phyloP scores from a whole-genome alignment of 495 filamentous ascomycete genomes.

The Neurospora sp. region DNA sequence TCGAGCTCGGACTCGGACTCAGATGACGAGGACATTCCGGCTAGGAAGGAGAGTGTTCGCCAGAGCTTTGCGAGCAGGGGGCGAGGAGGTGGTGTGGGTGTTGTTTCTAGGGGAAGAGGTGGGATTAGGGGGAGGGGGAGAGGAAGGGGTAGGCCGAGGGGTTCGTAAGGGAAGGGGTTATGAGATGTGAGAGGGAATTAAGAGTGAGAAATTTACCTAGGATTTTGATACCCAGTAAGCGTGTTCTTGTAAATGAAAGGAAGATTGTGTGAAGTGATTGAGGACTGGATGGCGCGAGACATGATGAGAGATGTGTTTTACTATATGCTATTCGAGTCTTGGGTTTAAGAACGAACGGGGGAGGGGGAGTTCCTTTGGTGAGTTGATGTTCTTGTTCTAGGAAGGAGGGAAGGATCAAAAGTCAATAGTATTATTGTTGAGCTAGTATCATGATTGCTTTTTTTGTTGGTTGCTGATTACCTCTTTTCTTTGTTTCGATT shows the following conservation, averaged over 20 bases:
- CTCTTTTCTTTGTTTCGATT: not conserved
- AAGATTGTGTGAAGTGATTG: not conserved
- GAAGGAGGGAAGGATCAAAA: not conserved
- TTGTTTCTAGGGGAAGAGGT: not conserved
- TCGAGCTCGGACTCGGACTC: constrained; percentile 13
- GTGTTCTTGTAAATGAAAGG: not conserved
- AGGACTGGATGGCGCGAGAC: not conserved
- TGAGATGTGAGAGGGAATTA: not conserved
- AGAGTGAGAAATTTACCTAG: not conserved
- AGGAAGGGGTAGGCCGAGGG: constrained; percentile 1
- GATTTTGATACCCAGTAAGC: not conserved
- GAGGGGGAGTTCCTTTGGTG: not conserved
- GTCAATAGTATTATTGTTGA: not conserved
- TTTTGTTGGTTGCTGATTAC: not conserved
- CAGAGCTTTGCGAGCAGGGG: not conserved
- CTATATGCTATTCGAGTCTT: not conserved
- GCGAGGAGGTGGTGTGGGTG: not conserved
- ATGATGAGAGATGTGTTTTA: not conserved
- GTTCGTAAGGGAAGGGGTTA: not conserved
- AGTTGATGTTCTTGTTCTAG: not conserved
- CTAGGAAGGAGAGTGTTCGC: constrained; percentile 1
- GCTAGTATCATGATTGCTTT: not conserved
- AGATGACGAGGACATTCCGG: constrained; percentile 24
- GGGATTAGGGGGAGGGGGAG: constrained; percentile 8
- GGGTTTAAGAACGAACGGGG: not conserved